These are phyloP conservation scores for Geranomyces variabilis DNA, from an alignment of 192 early-diverging fungal species.

Conservation along the genomic window DNA sequence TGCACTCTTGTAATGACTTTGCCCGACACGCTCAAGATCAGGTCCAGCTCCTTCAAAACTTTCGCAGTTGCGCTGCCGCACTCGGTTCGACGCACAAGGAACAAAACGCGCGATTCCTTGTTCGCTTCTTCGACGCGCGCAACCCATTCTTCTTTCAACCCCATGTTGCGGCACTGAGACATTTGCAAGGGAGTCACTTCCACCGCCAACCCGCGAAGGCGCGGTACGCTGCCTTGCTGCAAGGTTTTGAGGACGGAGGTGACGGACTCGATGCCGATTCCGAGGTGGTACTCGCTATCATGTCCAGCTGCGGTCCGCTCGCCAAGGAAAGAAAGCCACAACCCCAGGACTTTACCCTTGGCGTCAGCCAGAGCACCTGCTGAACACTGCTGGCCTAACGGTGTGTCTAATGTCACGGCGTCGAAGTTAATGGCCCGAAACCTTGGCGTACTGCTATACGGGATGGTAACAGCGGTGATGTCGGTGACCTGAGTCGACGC, in stretches of 20 bases:
- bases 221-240: constrained; percentile 25
- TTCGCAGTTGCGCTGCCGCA: constrained; percentile 39
- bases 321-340: constrained; percentile 77
- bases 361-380: constrained; percentile 73
- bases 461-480: constrained; percentile 54
- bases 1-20: constrained; percentile 39
- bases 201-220: constrained; percentile 46
- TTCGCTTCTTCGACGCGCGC: constrained; percentile 47
- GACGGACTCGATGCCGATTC: constrained; percentile 34
- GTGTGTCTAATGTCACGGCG: constrained; percentile 81
- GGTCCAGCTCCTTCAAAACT: constrained; percentile 54
- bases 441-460: constrained; percentile 56
- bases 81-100: constrained; percentile 50
- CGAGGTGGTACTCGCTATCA: constrained; percentile 51
- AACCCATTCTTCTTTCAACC: constrained; percentile 51
- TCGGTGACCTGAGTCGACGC: constrained; percentile 59
- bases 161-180: constrained; percentile 55
- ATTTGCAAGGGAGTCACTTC: constrained; percentile 53
- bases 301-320: constrained; percentile 68
- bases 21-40: constrained; percentile 48
- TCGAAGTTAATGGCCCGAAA: constrained; percentile 77
- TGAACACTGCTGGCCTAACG: constrained; percentile 75
- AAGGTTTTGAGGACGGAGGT: constrained; percentile 40
- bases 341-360: constrained; percentile 66
- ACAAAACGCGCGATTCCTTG: constrained; percentile 44